Base-by-base conservation (phyloP, 1,284 basidiomycete species). In the Ustilago xerochloae region DNA sequence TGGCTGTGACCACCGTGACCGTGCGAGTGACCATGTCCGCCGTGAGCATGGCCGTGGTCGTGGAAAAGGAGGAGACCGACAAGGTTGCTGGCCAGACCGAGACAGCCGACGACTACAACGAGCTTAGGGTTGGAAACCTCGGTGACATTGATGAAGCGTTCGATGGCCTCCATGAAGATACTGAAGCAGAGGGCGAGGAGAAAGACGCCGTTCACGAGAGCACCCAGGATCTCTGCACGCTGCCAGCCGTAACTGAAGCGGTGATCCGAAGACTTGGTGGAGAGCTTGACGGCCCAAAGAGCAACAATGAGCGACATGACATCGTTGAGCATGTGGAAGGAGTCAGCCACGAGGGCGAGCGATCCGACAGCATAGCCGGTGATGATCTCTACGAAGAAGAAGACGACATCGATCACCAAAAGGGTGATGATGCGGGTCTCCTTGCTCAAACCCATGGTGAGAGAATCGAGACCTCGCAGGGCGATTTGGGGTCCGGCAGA, bases 161-260 rank as follows among this genome's bases (percentile, higher is more conserved):
- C 90, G 47, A 99, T 86, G 6, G 97, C 96, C 85, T 99, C 96
- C 82, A 99, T 87, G 54, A 90, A 91, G 81, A 99, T 97, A 16
- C 94, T 93, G 85, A 97, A 94, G 87, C 96, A 99, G 1, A 99
- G 89, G 0, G 97, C 96, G 49, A 94, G 87, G 3, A 99, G 89
- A 87, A 98, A 98, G 57, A 98, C 95, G 51, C 97, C 96, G 81
- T 99, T 99, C 81, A 98, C 87, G 47, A 99, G 88, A 0, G 85
- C 81, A 45, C 82, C 82, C 8, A 99, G 89, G 67, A 99, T 97
- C 84, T 99, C 97, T n/a, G 97, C 97, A 61, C 97, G 89, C 86
- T 99, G 96, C 94, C 95, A 98, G 20, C 94, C 94, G 82, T 96
- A 97, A 2, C 93, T 92, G 85, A 94, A 95, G 39, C 90, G 89